phyloP scores from a whole-genome alignment of 176 grass and related monocot species.

The Calamus simplicifolius region DNA sequence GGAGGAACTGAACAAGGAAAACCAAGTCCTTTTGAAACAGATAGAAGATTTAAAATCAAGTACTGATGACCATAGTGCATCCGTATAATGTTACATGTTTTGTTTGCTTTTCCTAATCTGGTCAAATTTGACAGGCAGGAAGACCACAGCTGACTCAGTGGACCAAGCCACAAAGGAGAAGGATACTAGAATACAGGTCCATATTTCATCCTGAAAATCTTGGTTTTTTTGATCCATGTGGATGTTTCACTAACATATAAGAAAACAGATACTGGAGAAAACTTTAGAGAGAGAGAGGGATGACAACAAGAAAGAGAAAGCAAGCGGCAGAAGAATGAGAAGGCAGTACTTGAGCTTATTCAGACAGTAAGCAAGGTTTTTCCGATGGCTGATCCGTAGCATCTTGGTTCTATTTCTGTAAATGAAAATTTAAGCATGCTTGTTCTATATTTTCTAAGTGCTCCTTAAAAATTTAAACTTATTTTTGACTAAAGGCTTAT shows the following conservation, averaged over 20 bases:
- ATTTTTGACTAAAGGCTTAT: too few relatives aligned
- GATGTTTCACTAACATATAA: background rate
- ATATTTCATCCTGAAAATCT: background rate
- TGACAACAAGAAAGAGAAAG: slow-evolving; percentile 56
- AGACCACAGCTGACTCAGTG: slow-evolving; percentile 37
- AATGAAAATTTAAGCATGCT: background rate
- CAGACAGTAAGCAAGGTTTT: slow-evolving; percentile 37
- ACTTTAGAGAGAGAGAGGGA: slow-evolving; percentile 77
- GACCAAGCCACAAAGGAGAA: slow-evolving; percentile 73
- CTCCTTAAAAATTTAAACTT: background rate
- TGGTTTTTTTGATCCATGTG: background rate
- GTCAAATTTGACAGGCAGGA: slow-evolving; percentile 53
- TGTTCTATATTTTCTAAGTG: background rate
- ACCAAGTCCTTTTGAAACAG: slow-evolving; percentile 58
- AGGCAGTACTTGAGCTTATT: slow-evolving; percentile 6
- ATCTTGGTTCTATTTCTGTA: background rate
- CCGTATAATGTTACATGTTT: slow-evolving; percentile 1
- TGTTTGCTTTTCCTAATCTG: slow-evolving; percentile 23
- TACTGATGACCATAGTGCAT: slow-evolving; percentile 18
- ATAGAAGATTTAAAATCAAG: slow-evolving; percentile 96
- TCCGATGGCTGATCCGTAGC: slow-evolving; percentile 1
- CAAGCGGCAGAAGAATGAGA: slow-evolving; percentile 34
- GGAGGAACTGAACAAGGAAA: slow-evolving; percentile 41
- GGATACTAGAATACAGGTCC: slow-evolving; percentile 91
- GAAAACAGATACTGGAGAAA: slow-evolving; percentile 74